These are phyloP conservation scores for Aspergillus biplanus DNA, from an alignment of 495 filamentous ascomycete genomes.

Conservation along the genomic window DNA sequence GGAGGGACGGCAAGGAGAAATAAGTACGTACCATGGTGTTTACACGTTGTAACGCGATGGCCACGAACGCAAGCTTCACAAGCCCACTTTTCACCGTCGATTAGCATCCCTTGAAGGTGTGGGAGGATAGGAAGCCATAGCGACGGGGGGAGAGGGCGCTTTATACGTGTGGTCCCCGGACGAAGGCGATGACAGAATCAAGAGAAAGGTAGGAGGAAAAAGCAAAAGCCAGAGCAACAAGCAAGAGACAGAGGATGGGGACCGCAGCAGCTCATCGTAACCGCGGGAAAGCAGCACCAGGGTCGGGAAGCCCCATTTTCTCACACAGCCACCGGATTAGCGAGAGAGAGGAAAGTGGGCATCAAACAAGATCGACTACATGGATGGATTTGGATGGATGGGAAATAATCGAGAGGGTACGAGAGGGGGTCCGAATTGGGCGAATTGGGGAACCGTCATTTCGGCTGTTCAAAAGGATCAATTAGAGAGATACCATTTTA, in stretches of 20 bases:
- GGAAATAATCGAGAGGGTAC: background rate
- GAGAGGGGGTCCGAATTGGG: too few relatives aligned
- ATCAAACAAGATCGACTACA: slow-evolving; percentile 5
- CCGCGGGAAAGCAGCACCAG: slow-evolving; percentile 3
- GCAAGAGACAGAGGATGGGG: background rate
- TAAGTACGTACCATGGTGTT: slow-evolving; percentile 48
- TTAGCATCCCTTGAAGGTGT: slow-evolving; percentile 63
- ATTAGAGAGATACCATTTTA: background rate
- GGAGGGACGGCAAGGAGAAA: slow-evolving; percentile 25
- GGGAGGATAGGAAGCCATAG: slow-evolving; percentile 9
- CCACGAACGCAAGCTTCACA: slow-evolving; percentile 93
- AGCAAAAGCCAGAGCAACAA: background rate
- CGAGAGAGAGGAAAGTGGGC: slow-evolving; percentile 3
- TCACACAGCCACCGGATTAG: slow-evolving; percentile 4
- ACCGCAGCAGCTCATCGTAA: slow-evolving; percentile 4
- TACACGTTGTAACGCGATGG: slow-evolving; percentile 72
- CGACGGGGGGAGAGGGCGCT: slow-evolving; percentile 14
- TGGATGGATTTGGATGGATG: slow-evolving; percentile 1
- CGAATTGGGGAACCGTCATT: slow-evolving; percentile 1
- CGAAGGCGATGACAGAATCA: slow-evolving; percentile 7
- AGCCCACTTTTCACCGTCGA: slow-evolving; percentile 85
- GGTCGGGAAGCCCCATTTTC: slow-evolving; percentile 3
- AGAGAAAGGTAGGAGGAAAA: slow-evolving; percentile 1
- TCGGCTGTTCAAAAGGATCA: slow-evolving; percentile 5
- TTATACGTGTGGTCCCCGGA: slow-evolving; percentile 18